Evolutionary conservation across 805 yeast genomes (phyloP), one percentile per base, ranked within the genome.

Genomic region (Pichia kluyveri): DNA sequence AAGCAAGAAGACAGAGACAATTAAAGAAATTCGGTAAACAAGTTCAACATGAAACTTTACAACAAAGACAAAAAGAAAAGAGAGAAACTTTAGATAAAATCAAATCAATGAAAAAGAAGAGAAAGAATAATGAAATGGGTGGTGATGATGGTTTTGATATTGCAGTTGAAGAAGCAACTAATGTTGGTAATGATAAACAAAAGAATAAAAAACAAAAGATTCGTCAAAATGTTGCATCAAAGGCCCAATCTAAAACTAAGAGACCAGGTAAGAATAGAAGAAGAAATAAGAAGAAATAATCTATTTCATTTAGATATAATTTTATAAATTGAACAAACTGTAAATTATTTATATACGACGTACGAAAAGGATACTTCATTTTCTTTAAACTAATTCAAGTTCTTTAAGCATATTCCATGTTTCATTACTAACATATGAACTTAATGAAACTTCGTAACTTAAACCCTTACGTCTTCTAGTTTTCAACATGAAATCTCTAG

Each of bases 21-120:
- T 78, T 91, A 65, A 91, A 91, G 83, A 91, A 91, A 73, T 91
- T 88, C 58, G 98, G 98, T 69, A 91, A 91, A 70, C 96, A 91
- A 72, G 97, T 90, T 32, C 96, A 90, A 73, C 79, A 86, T 59
- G 96, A 87, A 55, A 89, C 96, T 41, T 74, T 90, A 61, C 96
- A 90, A 70, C 87, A 86, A 59, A 84, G 98, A 70, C 95, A 87
- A 64, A 83, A 86, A 72, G 93, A 89, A 59, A 91, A 91, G 83
- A 80, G 79, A 62, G 96, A 88, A 26, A 82, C 96, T 19, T 69
- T 91, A 56, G 96, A 90, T 26, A 86, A 84, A 71, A 87, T 91
- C 67, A 90, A 89, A 68, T 75, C 86, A n/a, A 76, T 93, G 61
- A 88, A 87, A 76, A 82, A 85, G 64, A 90, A 88, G 79, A 81